phyloP scores from a whole-genome alignment of 371 early-diverging fungal species.

The Lichtheimia ramosa region DNA sequence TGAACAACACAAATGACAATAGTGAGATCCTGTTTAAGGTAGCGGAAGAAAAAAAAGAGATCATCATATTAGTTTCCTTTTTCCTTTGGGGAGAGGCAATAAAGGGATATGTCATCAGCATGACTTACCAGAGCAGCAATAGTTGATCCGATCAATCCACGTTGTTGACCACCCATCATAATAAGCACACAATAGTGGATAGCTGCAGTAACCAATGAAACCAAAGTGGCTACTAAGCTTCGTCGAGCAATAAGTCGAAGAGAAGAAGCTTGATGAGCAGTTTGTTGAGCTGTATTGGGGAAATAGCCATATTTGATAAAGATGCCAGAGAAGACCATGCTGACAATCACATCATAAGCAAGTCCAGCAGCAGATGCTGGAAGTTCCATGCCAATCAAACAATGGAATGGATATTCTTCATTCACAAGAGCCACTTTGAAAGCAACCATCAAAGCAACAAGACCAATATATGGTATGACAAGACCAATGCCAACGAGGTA shows the following conservation, averaged over 20 bases:
- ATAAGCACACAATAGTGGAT: conserved; percentile 39
- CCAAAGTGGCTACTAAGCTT: conserved; percentile 34
- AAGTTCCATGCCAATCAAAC: conserved; percentile 37
- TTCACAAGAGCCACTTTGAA: conserved; percentile 27
- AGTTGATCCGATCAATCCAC: conserved; percentile 24
- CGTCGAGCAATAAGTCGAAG: conserved; percentile 43
- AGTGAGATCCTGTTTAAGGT: conserved; percentile 15
- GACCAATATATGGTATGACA: conserved; percentile 33
- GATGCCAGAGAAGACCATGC: conserved; percentile 32
- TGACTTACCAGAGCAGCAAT: conserved; percentile 15
- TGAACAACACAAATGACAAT: conserved; percentile 18
- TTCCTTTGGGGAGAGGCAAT: neutral
- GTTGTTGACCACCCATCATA: conserved; percentile 24
- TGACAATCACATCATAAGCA: conserved; percentile 40
- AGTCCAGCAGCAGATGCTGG: conserved; percentile 40
- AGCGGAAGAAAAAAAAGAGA: neutral
- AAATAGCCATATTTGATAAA: conserved; percentile 36
- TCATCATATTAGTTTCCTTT: neutral
- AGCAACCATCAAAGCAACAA: conserved; percentile 35
- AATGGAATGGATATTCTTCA: conserved; percentile 27
- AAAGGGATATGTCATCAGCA: too few species aligned
- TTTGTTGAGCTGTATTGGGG: conserved; percentile 26
- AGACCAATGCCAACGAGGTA: conserved; percentile 38
- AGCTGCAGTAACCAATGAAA: conserved; percentile 31
- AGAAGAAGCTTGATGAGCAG: conserved; percentile 21